Evolutionary conservation across 2,329 filamentous ascomycete genomes (phyloP).

Genomic region (Sporothrix humicola): DNA sequence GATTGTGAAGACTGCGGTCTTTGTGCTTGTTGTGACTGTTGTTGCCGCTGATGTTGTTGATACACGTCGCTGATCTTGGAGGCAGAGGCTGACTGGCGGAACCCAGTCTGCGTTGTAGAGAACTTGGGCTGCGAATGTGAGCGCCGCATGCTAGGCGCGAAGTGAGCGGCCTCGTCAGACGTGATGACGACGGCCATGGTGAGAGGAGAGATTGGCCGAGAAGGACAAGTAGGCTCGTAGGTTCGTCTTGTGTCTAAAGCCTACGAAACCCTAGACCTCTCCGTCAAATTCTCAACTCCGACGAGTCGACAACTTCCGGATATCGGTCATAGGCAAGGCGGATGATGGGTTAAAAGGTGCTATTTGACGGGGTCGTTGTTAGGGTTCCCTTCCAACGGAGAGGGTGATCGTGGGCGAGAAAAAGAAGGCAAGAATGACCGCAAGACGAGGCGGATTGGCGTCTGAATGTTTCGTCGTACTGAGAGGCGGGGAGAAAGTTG

Average conservation of each 20-base stretch:
- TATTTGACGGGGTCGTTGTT: background rate
- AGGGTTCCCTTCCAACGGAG: background rate
- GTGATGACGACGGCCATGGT: slow-evolving; percentile 62
- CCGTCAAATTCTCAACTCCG: slow-evolving; percentile 42
- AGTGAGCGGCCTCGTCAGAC: slow-evolving; percentile 64
- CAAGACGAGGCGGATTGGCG: background rate
- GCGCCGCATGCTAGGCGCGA: slow-evolving; percentile 61
- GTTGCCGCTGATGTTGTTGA: slow-evolving; percentile 43
- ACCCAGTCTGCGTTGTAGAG: slow-evolving; percentile 50
- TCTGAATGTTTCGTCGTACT: slow-evolving; percentile 16
- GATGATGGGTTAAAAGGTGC: background rate
- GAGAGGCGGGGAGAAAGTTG: background rate
- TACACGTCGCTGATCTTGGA: slow-evolving; percentile 57
- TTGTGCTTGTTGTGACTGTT: slow-evolving; percentile 16
- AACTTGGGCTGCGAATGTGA: slow-evolving; percentile 68
- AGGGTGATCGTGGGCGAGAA: background rate
- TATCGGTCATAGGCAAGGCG: slow-evolving; percentile 25
- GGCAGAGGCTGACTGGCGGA: slow-evolving; percentile 54
- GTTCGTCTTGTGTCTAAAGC: background rate
- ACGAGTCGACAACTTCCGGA: slow-evolving; percentile 29
- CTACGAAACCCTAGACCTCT: slow-evolving; percentile 38
- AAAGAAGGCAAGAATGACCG: background rate
- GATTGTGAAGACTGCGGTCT: background rate
- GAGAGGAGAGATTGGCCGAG: slow-evolving; percentile 22
- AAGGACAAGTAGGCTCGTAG: slow-evolving; percentile 13